phyloP scores from a whole-genome alignment of 495 filamentous ascomycete genomes.

The Bryoglossum gracile region DNA sequence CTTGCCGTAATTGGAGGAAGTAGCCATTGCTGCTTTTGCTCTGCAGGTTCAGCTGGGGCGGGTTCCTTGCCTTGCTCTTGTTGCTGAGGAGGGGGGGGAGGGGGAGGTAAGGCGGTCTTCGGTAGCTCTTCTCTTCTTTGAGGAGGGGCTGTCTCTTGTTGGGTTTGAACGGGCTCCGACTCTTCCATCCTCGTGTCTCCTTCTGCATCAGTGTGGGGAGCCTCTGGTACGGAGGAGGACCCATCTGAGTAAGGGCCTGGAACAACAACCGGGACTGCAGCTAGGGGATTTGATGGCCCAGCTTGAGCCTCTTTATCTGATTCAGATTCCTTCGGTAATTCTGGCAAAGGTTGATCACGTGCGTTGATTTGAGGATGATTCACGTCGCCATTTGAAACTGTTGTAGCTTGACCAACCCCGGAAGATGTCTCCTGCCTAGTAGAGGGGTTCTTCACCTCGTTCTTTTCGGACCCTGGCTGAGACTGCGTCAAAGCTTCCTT shows the following conservation, averaged over 20 bases:
- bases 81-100: conserved; percentile 34
- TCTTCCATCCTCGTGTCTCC: conserved; percentile 53
- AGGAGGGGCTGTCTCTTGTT: conserved; percentile 25
- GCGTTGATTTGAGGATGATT: conserved; percentile 2
- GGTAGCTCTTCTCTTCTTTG: conserved; percentile 34
- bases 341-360: conserved; percentile 23
- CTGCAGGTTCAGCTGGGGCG: conserved; percentile 31
- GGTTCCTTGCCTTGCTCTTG: conserved; percentile 27
- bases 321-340: conserved; percentile 19
- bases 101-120: conserved; percentile 51
- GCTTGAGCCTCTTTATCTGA: not conserved
- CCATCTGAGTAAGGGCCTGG: not conserved
- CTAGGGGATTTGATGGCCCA: conserved; percentile 13
- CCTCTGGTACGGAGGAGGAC: not conserved
- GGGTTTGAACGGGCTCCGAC: conserved; percentile 15
- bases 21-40: conserved; percentile 59
- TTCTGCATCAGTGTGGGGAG: conserved; percentile 42
- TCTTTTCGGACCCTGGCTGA: conserved; percentile 7
- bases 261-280: conserved; percentile 25
- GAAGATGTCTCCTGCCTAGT: not conserved
- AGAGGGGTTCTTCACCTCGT: not conserved
- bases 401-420: not conserved
- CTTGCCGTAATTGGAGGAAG: conserved; percentile 71
- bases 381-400: conserved; percentile 9
- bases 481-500: conserved; percentile 18